These are phyloP conservation scores for Apiotrichum akiyoshidainum DNA, from an alignment of 1,284 basidiomycete genomes.

Conservation along the genomic window DNA sequence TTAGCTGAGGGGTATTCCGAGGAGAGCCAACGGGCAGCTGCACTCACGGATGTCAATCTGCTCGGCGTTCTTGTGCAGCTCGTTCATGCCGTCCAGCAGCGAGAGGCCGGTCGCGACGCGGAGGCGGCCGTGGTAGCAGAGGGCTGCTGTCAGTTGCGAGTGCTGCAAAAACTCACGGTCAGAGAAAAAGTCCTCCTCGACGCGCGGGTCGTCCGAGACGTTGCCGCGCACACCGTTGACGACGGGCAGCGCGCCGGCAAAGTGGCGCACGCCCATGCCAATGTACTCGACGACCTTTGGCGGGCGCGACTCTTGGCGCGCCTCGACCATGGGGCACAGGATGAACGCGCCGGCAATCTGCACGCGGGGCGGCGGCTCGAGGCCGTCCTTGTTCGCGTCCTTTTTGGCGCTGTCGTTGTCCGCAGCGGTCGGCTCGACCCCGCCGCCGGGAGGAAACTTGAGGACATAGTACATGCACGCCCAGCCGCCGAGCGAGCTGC, in stretches of 20 bases:
- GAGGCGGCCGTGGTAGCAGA: slow-evolving; percentile 54
- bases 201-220: slow-evolving; percentile 55
- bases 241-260: slow-evolving; percentile 53
- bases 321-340: slow-evolving; percentile 53
- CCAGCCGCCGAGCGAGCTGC: slow-evolving; percentile 34
- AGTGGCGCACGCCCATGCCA: slow-evolving; percentile 45
- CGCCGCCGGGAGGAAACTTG: slow-evolving; percentile 42
- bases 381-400: slow-evolving; percentile 2
- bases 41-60: slow-evolving; percentile 46
- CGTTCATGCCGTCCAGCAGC: slow-evolving; percentile 51
- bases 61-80: slow-evolving; percentile 44
- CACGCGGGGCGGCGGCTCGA: slow-evolving; percentile 18
- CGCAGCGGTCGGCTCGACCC: slow-evolving; percentile 19
- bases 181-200: slow-evolving; percentile 51
- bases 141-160: slow-evolving; percentile 25
- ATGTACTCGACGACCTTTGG: slow-evolving; percentile 44
- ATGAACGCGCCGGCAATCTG: slow-evolving; percentile 51
- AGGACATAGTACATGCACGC: slow-evolving; percentile 44
- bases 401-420: background rate
- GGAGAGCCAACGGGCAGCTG: too few relatives aligned
- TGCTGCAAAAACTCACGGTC: slow-evolving; percentile 41
- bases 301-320: slow-evolving; percentile 50
- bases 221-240: slow-evolving; percentile 53
- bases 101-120: slow-evolving; percentile 54
- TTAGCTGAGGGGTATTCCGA: slow-evolving; percentile 1